Conservation (phyloP, 768 basidiomycete genomes). For the Lactarius sp. region DNA sequence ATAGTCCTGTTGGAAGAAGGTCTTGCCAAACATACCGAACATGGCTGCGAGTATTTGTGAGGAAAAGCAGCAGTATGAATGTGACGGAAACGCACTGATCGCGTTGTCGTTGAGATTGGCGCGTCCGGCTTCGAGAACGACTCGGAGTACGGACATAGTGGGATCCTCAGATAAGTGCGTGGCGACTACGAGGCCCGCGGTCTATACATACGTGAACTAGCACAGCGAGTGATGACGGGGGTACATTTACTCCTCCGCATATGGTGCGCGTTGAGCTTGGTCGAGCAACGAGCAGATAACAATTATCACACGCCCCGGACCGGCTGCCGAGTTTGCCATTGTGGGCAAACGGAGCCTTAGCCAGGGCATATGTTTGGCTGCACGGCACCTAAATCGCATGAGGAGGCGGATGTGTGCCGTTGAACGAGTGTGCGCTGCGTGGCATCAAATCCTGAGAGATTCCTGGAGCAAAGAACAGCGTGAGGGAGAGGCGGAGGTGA, state of each 20-base stretch:
- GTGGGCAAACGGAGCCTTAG: too few species aligned
- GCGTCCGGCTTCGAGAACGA: conserved; percentile 30
- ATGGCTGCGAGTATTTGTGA: not conserved
- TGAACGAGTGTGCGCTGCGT: too few species aligned
- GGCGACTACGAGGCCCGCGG: conserved; percentile 28
- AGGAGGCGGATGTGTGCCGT: too few species aligned
- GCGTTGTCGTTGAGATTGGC: conserved; percentile 16
- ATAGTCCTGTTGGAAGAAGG: conserved; percentile 23
- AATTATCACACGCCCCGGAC: too few species aligned
- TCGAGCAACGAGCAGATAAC: too few species aligned
- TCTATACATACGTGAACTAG: conserved; percentile 2
- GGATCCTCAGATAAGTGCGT: conserved; percentile 29
- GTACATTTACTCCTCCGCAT: conserved; percentile 6
- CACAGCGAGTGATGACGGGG: not conserved
- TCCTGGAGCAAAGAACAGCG: too few species aligned
- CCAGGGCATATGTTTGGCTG: too few species aligned
- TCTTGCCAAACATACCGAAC: conserved; percentile 19
- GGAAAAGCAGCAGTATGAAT: not conserved
- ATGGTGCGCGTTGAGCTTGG: not conserved
- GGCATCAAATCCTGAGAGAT: too few species aligned
- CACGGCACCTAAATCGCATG: too few species aligned
- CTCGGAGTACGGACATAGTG: conserved; percentile 23
- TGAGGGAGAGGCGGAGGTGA: too few species aligned
- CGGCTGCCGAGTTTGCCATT: too few species aligned
- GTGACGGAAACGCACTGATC: conserved; percentile 2